Conservation (phyloP, 805 yeast genomes). For the Priceomyces fermenticarens region DNA sequence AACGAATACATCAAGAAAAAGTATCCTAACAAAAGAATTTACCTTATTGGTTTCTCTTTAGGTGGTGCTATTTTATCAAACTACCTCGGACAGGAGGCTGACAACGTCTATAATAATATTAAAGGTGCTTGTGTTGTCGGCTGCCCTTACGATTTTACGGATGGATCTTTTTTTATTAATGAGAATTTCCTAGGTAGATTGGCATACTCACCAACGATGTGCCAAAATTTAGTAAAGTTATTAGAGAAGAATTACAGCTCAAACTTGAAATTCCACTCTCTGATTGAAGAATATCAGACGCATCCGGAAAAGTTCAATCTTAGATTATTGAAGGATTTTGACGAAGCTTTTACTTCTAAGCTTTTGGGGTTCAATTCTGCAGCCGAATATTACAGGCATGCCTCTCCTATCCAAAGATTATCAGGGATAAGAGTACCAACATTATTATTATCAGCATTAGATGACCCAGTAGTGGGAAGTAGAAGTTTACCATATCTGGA, state of each 20-base stretch:
- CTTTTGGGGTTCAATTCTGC: slow-evolving; percentile 63
- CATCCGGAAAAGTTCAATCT: slow-evolving; percentile 30
- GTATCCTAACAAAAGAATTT: slow-evolving; percentile 64
- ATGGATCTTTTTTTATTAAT: slow-evolving; percentile 45
- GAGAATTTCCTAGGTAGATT: slow-evolving; percentile 38
- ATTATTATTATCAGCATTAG: slow-evolving; percentile 56
- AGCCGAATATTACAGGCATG: slow-evolving; percentile 60
- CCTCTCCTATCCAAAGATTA: slow-evolving; percentile 58
- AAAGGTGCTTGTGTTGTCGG: slow-evolving; percentile 60
- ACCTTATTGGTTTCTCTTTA: slow-evolving; percentile 65
- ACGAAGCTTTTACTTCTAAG: slow-evolving; percentile 57
- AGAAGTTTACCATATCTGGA: slow-evolving; percentile 51
- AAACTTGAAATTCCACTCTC: slow-evolving; percentile 18
- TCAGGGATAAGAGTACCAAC: slow-evolving; percentile 59
- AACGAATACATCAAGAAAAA: slow-evolving; percentile 44
- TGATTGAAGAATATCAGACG: slow-evolving; percentile 22
- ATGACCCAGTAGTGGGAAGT: slow-evolving; percentile 65
- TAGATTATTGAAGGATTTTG: slow-evolving; percentile 53
- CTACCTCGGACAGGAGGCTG: slow-evolving; percentile 64
- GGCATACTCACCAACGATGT: slow-evolving; percentile 43
- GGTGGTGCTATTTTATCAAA: slow-evolving; percentile 69
- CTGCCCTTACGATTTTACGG: slow-evolving; percentile 71
- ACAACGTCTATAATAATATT: slow-evolving; percentile 46
- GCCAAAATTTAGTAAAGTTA: slow-evolving; percentile 33
- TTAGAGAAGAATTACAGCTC: slow-evolving; percentile 30